These are phyloP conservation scores for Leishmania major DNA, from an alignment of 208 protist genomes.

Conservation along the genomic window DNA sequence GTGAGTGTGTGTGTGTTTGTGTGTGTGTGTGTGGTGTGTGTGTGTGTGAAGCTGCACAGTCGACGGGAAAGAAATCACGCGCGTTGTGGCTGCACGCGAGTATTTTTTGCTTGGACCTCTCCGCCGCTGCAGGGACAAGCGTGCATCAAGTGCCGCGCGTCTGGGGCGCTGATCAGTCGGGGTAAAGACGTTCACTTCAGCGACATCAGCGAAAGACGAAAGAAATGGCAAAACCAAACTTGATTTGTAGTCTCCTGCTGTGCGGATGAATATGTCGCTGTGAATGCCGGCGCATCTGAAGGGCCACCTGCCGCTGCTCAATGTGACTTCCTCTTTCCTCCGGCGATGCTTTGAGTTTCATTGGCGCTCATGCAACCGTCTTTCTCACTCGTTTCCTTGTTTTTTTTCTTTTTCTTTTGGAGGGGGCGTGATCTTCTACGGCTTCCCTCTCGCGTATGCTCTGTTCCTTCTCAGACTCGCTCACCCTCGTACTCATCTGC, in stretches of 20 bases:
- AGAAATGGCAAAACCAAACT: not conserved
- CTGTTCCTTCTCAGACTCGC: not conserved
- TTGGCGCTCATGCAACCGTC: not conserved
- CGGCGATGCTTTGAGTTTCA: not conserved
- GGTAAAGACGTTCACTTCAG: not conserved
- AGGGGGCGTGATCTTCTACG: not conserved
- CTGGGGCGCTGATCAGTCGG: not conserved
- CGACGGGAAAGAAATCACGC: not conserved
- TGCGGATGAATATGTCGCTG: not conserved
- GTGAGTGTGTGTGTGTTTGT: not conserved
- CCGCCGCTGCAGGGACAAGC: not conserved
- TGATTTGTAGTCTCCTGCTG: not conserved
- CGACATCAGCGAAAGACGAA: not conserved
- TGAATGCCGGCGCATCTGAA: not conserved
- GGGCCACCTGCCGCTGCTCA: not conserved
- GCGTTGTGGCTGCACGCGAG: not conserved
- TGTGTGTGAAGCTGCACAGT: not conserved
- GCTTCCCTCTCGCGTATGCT: not conserved
- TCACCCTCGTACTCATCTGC: not conserved
- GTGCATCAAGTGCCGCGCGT: not conserved
- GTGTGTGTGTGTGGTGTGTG: not conserved
- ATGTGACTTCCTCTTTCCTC: not conserved
- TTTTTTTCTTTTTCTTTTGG: not conserved
- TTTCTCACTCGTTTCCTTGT: not conserved
- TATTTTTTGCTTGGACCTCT: too few relatives aligned